Base-by-base conservation (phyloP, 208 protist species). In the Leishmania guyanensis region DNA sequence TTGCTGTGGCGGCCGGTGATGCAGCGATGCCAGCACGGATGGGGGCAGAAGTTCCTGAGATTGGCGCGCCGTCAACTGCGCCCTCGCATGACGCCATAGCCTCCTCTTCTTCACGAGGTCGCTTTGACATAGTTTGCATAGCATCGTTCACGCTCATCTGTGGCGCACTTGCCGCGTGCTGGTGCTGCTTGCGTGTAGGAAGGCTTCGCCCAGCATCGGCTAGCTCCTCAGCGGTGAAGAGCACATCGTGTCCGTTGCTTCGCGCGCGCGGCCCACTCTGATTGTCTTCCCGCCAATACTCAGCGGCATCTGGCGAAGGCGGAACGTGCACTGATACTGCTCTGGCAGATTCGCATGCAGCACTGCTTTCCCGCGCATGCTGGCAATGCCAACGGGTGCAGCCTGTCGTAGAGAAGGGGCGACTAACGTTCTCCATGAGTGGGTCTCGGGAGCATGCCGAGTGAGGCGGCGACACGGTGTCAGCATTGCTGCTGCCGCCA, bases 281-380 rank as follows among this genome's bases (percentile, higher is more conserved):
- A 26, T 75, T 16, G 71, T 2, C 48, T 10, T 75, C 14, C 46
- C 20, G 12, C 50, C 9, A 43, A 26, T 62, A 22, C 26, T 46
- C 50, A 9, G 29, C 29, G 4, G 26, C 71, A 43, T 75, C 71
- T 10, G 71, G 0, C 71, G 5, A 39, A 29, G 50, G 71, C n/a
- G 80, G 80, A 20, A 83, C 74, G 75, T 79, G 80, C 53, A 83
- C 80, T 33, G 65, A 75, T 36, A 79, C 80, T 10, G 80, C 74
- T 2, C 50, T 39, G 26, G n/a, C 43, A 9, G 50, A 29, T 20
- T 60, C 71, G n/a, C 20, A 46, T 2, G 46, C 22, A n/a, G 26
- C 29, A 22, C 16, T 12, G 29, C 50, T 58, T 75, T 53, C 71
- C 71, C 29, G n/a, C 29, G 26, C 14, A 60, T 60, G 48, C 29